Base-by-base conservation (phyloP, 176 grass and related monocot genomes). In the Canna indica region DNA sequence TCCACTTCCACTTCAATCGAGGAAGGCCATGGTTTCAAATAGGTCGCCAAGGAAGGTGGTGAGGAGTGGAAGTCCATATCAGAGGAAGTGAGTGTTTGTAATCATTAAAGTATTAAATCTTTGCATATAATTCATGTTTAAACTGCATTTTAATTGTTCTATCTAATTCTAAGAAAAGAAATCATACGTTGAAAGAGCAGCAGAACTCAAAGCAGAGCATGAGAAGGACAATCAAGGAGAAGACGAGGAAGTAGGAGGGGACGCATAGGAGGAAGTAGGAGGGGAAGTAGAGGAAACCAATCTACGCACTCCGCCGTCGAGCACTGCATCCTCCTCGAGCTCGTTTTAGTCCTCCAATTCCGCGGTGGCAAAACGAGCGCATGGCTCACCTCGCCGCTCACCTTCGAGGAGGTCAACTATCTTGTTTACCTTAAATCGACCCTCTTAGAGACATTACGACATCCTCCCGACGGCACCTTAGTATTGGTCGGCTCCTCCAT, bases 11-110 rank as follows among this genome's bases (percentile, higher is more conserved):
- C n/a, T n/a, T n/a, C n/a, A n/a, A n/a, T n/a, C n/a, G n/a, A n/a
- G n/a, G n/a, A n/a, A n/a, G n/a, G n/a, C n/a, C n/a, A n/a, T n/a
- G n/a, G n/a, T n/a, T n/a, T n/a, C n/a, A 35, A 75, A 88, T 5
- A 73, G 91, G 91, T 82, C 46, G 46, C 70, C 10, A 99, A 99
- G 77, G 86, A 90, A 77, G 94, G 66, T 67, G 89, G 94, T 27
- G 84, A 87, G 66, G 90, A 28, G 75, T 99, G 94, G 89, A 93
- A 52, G 2, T 85, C 86, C 36, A 81, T 92, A 79, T 87, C 84
- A 0, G 94, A 93, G 0, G 78, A 97, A 58, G 88, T 91, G 46
- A 77, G 78, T 76, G n/a, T 28, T 30, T 45, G 29, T 25, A 47
- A 22, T 14, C n/a, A n/a, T n/a, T n/a, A n/a, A n/a, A n/a, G n/a